phyloP scores from a whole-genome alignment of 75 land plant genomes.

The Cryptomeria japonica region DNA sequence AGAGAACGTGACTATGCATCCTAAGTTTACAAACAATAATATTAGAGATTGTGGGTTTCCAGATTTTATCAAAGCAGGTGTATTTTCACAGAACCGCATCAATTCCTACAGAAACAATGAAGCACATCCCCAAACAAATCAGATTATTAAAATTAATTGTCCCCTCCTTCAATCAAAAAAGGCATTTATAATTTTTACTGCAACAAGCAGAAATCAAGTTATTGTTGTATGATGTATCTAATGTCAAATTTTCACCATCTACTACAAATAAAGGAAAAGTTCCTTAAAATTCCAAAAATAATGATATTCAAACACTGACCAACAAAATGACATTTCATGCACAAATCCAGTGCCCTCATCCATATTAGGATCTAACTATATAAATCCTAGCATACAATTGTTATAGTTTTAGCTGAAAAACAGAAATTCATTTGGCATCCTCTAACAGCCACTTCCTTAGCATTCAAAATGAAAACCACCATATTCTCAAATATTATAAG shows the following conservation, averaged over 20 bases:
- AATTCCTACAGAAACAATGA: not conserved
- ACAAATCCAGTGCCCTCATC: too few relatives aligned
- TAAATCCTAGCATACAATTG: too few relatives aligned
- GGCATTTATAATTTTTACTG: not conserved
- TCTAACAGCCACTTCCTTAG: too few relatives aligned
- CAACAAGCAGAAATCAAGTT: not conserved
- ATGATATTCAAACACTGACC: not conserved
- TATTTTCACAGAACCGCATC: not conserved
- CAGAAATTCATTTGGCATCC: too few relatives aligned
- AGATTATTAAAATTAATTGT: too few relatives aligned
- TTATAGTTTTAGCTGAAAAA: too few relatives aligned
- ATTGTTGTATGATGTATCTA: not conserved
- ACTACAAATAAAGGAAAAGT: not conserved
- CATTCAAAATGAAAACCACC: too few relatives aligned
- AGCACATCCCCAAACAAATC: not conserved
- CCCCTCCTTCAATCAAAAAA: not conserved
- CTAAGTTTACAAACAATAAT: not conserved
- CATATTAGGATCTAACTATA: too few relatives aligned
- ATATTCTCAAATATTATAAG: too few relatives aligned
- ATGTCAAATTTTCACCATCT: not conserved
- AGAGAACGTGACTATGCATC: not conserved
- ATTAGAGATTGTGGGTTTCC: not conserved
- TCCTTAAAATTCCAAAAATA: not conserved
- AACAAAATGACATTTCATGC: not conserved
- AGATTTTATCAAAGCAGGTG: not conserved